Base-by-base conservation (phyloP, 805 yeast species). In the Isabelozyma rhagii region DNA sequence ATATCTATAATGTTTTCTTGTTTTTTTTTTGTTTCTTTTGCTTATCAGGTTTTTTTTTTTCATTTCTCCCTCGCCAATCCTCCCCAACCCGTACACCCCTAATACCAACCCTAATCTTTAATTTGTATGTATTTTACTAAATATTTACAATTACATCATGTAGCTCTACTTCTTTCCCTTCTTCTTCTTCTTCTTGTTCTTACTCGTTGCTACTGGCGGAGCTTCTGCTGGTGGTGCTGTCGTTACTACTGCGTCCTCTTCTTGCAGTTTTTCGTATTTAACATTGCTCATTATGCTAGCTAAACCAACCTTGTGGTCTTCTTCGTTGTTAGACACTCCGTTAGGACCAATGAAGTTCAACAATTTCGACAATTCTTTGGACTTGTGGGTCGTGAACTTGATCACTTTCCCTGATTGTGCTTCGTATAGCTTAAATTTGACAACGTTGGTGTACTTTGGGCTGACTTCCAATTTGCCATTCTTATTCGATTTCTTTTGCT, bases 341-440 rank as follows among this genome's bases (percentile, higher is more conserved):
- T 76, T 71, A 5, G 91, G 91, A 0, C 96, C 96, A 44, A 90
- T 61, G 6, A 88, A 86, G 45, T 88, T 80, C 62, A 88, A 69
- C 18, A 90, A 61, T 55, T 92, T 78, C 21, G 89, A 82, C 43
- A 91, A 78, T 64, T 90, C 96, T 62, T 89, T 89, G 44, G 77
- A 68, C 55, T 85, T 84, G 53, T 71, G 69, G 0, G 93, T 83
- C 51, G 72, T 74, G 61, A 75, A 81, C 52, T 75, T 77, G 64
- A 84, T 78, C 51, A 84, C 77, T 40, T 83, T 74, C 7, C 92
- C 92, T 14, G 82, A 71, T 14, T 69, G 75, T 2, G 91, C 79
- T 61, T 89, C 90, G 56, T 68, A 84, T 0, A 87, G 77, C 61
- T 86, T 88, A 64, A 87, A 81, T 51, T 66, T 72, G 51, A 78